Base-by-base conservation (phyloP, 2,329 filamentous ascomycete genomes). In the Penicillium verrucosum region DNA sequence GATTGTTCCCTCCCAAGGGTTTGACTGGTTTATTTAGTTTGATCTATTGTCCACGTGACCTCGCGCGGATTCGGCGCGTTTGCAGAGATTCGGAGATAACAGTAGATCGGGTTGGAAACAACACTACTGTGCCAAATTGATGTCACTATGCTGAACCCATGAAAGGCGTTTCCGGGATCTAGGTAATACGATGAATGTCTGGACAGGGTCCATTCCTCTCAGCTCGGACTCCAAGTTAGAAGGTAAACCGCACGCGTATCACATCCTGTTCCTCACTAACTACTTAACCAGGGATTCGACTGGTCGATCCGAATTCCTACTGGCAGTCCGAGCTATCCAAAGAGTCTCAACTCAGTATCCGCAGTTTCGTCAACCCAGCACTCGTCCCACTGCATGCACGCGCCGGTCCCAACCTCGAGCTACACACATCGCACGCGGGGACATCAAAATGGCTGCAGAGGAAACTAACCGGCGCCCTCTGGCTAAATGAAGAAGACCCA, bases 361-460 rank as follows among this genome's bases (percentile, higher is more conserved):
- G 65, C 32, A 68, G 68, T 57, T 74, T 75, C 32, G 73, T 77
- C 29, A 73, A 76, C 30, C 74, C 74, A 7, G 65, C 70, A n/a
- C 64, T 75, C 11, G 70, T 77, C 29, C 75, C 75, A 30, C 64
- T 77, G 5, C 71, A 75, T 55, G 73, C 72, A n/a, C 71, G 75
- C 46, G 68, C 67, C 7, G 74, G 75, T 11, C 73, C 73, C 6
- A 72, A 68, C 40, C 70, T 77, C 21, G 74, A 77, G 64, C 51
- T 77, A 34, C 74, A 77, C 57, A 69, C 71, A 7, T 65, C 56
- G 6, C 63, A 73, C 53, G 43, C 59, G 18, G 60, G 63, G 41
- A 71, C 71, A 4, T 68, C 69, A 42, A 67, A 72, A 70, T 77
- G 75, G 75, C 65, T 77, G 36, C 74, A 70, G 51, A 60, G 60